Percentiles rank a stretch among this genome's conserved stretches.
These are phyloP conservation scores for Xylaria sp. DNA, from an alignment of 2,329 filamentous ascomycete species.

Conservation along the genomic window DNA sequence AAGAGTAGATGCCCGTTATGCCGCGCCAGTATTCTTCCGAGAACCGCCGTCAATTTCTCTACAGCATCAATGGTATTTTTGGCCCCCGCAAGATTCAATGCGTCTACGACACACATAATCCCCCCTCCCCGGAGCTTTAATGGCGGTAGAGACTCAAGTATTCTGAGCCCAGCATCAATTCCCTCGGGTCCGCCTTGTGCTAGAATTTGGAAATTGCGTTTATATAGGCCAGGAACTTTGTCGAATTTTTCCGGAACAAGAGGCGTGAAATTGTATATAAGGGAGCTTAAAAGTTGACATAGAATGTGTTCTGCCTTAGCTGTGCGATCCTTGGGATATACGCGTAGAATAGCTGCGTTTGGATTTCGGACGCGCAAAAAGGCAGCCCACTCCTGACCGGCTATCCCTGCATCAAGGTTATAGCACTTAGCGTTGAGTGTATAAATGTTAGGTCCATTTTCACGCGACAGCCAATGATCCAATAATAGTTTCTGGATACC, in stretches of 20 bases:
- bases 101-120: slow-evolving; percentile 35
- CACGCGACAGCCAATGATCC: slow-evolving; percentile 22
- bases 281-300: slow-evolving; percentile 35
- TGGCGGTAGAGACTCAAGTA: slow-evolving; percentile 30
- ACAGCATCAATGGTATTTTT: slow-evolving; percentile 4
- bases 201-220: slow-evolving; percentile 26
- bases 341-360: slow-evolving; percentile 32
- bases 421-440: slow-evolving; percentile 23
- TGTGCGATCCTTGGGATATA: slow-evolving; percentile 33
- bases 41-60: slow-evolving; percentile 1
- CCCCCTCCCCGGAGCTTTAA: not conserved
- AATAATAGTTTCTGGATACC: slow-evolving; percentile 29
- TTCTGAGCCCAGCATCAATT: slow-evolving; percentile 30
- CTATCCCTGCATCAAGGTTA: slow-evolving; percentile 27
- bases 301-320: slow-evolving; percentile 20
- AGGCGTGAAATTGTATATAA: slow-evolving; percentile 32
- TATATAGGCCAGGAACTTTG: slow-evolving; percentile 15
- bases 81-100: slow-evolving; percentile 23
- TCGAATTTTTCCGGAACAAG: slow-evolving; percentile 32
- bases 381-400: slow-evolving; percentile 38
- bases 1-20: slow-evolving; percentile 32
- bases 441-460: slow-evolving; percentile 17
- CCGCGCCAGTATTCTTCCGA: slow-evolving; percentile 19
- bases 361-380: slow-evolving; percentile 33
- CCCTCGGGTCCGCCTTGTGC: slow-evolving; percentile 22